Conservation (phyloP, 208 protist species). For the Acanthamoeba triangularis region DNA sequence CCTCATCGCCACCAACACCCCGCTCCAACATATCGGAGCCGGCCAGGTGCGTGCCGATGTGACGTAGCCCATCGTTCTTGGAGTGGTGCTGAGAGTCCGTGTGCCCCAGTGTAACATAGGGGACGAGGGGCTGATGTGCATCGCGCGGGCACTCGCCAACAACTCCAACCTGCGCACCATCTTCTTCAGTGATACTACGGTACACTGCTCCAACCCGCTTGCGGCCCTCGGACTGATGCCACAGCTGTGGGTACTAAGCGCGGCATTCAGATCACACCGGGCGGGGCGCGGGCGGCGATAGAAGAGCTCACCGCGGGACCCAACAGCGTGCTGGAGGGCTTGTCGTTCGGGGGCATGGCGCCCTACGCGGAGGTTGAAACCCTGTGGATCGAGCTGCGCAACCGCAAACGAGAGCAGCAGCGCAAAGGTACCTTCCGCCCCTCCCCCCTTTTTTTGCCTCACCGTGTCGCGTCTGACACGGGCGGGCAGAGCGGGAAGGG, state of each 20-base stretch:
- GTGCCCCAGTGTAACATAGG: not conserved
- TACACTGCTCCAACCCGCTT: not conserved
- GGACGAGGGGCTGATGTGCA: not conserved
- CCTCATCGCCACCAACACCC: not conserved
- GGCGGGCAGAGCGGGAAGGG: too few species aligned
- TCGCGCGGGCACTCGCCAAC: not conserved
- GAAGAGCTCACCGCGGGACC: not conserved
- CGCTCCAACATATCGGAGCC: not conserved
- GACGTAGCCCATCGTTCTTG: not conserved
- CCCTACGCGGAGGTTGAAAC: not conserved
- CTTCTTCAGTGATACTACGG: not conserved
- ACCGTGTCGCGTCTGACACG: too few species aligned
- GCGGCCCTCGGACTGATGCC: not conserved
- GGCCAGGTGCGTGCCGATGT: too few species aligned
- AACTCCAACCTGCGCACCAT: conserved; percentile 9
- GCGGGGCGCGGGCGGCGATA: not conserved
- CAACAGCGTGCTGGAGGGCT: not conserved
- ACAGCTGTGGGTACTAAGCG: not conserved
- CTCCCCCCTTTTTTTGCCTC: not conserved
- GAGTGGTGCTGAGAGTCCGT: too few species aligned
- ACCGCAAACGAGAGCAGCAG: not conserved
- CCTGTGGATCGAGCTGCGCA: conserved; percentile 1
- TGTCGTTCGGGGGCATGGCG: not conserved
- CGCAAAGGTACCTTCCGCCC: not conserved
- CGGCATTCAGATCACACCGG: not conserved